Evolutionary conservation across 1,284 basidiomycete species (phyloP).

Genomic region (Schizophyllum commune): DNA sequence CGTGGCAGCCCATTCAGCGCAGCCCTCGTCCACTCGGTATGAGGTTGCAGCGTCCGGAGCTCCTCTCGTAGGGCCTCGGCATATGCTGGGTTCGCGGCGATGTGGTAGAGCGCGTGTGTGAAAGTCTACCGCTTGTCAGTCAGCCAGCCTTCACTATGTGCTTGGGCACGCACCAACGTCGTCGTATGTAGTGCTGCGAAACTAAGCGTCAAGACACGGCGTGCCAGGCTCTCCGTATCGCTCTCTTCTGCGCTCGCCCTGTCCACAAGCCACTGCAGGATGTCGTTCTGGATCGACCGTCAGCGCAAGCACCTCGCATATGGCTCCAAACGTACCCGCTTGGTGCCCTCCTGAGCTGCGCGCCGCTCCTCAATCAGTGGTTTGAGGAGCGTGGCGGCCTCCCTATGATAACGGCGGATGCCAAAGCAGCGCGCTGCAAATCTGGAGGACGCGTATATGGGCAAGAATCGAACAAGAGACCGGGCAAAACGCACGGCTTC

Average conservation of each 20-base stretch:
- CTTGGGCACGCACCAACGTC: conserved; percentile 14
- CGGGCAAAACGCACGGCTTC: background rate
- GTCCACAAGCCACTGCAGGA: background rate
- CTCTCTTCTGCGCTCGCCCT: background rate
- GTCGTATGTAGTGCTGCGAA: conserved; percentile 21
- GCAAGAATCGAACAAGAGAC: background rate
- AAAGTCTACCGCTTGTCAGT: conserved; percentile 20
- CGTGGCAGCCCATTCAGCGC: conserved; percentile 30
- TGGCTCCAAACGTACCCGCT: background rate
- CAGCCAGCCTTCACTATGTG: background rate
- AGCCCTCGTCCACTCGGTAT: conserved; percentile 34
- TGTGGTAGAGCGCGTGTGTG: conserved; percentile 28
- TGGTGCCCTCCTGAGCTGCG: background rate
- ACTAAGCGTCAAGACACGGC: conserved; percentile 17
- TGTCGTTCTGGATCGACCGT: background rate
- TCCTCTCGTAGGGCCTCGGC: conserved; percentile 34
- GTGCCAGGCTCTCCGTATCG: conserved; percentile 17
- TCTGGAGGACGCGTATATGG: background rate
- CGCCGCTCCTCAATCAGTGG: background rate
- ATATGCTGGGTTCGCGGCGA: conserved; percentile 32
- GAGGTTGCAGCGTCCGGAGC: conserved; percentile 22
- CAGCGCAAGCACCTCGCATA: background rate
- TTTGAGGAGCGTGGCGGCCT: background rate
- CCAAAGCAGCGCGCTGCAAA: too few relatives aligned
- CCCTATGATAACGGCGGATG: background rate